These are phyloP conservation scores for Ceratobasidium sp. DNA, from an alignment of 1,284 basidiomycete species.

Conservation along the genomic window DNA sequence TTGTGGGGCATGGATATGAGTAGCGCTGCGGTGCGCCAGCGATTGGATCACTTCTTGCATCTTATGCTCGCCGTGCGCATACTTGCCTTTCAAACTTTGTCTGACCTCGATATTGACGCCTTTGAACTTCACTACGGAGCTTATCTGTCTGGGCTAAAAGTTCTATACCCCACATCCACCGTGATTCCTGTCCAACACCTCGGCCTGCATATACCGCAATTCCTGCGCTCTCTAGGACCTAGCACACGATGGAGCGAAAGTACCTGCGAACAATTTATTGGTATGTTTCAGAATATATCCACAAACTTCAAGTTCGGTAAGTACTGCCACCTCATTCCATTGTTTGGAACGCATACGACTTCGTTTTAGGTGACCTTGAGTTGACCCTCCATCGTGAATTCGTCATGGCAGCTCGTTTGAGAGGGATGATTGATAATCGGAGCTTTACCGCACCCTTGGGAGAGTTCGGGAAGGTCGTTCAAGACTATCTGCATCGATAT, in stretches of 20 bases:
- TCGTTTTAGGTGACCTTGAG: constrained; percentile 20
- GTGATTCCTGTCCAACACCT: constrained; percentile 33
- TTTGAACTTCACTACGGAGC: not conserved
- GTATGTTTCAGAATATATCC: constrained; percentile 26
- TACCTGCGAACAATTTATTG: constrained; percentile 38
- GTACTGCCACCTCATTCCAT: not conserved
- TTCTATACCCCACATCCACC: constrained; percentile 14
- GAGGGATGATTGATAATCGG: not conserved
- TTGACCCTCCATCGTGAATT: constrained; percentile 18
- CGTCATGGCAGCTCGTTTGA: not conserved
- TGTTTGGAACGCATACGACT: too few species aligned
- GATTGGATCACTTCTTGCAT: constrained; percentile 27
- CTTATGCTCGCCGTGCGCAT: constrained; percentile 20
- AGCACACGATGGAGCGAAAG: constrained; percentile 7
- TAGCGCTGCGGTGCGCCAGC: not conserved
- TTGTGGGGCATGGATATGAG: constrained; percentile 11
- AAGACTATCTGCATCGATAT: not conserved
- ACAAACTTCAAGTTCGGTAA: constrained; percentile 32
- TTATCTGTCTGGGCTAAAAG: constrained; percentile 6
- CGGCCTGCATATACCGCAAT: constrained; percentile 25
- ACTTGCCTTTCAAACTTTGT: constrained; percentile 1
- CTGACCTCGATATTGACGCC: not conserved
- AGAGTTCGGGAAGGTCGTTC: not conserved
- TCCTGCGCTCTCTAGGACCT: constrained; percentile 33
- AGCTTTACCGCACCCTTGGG: not conserved